Evolutionary conservation across 2,329 filamentous ascomycete genomes (phyloP), one percentile per base, ranked within the genome.

Genomic region (Fusarium longipes): DNA sequence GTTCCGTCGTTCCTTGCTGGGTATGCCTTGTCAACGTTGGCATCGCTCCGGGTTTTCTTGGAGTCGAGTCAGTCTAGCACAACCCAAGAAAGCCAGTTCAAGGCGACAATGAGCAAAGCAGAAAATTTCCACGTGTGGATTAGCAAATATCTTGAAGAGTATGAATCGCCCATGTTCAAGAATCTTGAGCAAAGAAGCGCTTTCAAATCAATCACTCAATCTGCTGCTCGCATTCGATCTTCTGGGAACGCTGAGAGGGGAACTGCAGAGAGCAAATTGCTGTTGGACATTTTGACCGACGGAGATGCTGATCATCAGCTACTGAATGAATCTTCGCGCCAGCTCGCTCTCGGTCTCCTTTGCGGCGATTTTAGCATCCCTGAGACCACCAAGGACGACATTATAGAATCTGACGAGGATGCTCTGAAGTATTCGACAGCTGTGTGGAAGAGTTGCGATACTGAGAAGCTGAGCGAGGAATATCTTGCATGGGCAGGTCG

Each of bases 401-500:
- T 93, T 29, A 83, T 96, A 25, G 87, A 87, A 27, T 83, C 83
- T 1, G 93, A 97, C 74, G 75, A 83, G 17, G 83, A 88, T 40
- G 89, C 93, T 12, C 77, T 87, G 14, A 77, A 80, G 2, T 87
- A 90, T 73, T 87, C 89, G 3, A 81, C 88, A 14, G 86, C 89
- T 18, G 84, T 97, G 1, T 96, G 91, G 89, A 89, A 90, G 74
- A 93, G 91, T 39, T 91, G 93, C 69, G 84, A 86, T 58, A 83
- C 86, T n/a, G 82, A 85, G 35, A 80, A 85, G 3, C 82, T 90
- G 17, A 91, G 89, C 56, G 81, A 86, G 25, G 85, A 88, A 17
- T 97, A 96, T 75, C 81, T 93, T 1, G 81, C 92, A 1, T 99
- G 96, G 96, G 91, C 92, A 42, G 94, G 92, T 5, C 87, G 90